These are phyloP conservation scores for Oidiodendron maius DNA, from an alignment of 495 filamentous ascomycete species.

Conservation along the genomic window DNA sequence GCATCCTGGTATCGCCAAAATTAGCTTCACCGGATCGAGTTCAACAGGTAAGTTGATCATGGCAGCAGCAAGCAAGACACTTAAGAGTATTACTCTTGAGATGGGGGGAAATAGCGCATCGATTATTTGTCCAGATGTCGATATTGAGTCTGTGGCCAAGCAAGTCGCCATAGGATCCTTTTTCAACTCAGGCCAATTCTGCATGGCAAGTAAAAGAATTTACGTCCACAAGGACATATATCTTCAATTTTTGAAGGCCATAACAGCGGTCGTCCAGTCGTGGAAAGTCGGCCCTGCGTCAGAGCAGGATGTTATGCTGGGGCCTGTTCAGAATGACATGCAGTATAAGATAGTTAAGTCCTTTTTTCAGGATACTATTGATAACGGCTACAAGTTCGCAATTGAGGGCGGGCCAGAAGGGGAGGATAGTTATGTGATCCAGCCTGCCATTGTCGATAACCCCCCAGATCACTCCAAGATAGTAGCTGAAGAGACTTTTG, in stretches of 20 bases:
- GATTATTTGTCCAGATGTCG: conserved; percentile 49
- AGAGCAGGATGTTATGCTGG: conserved; percentile 31
- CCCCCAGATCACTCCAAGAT: conserved; percentile 46
- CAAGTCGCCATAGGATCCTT: conserved; percentile 37
- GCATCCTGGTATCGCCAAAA: conserved; percentile 51
- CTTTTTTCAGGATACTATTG: conserved; percentile 14
- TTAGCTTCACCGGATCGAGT: conserved; percentile 55
- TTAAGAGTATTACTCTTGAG: conserved; percentile 55
- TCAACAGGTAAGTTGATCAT: conserved; percentile 49
- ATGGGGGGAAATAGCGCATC: conserved; percentile 52
- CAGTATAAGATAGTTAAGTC: conserved; percentile 37
- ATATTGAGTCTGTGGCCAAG: conserved; percentile 17
- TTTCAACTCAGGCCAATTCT: conserved; percentile 40
- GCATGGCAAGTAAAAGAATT: conserved; percentile 31
- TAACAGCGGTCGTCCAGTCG: conserved; percentile 37
- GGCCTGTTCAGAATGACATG: conserved; percentile 50
- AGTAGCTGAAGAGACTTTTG: conserved; percentile 40
- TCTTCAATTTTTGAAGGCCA: conserved; percentile 41
- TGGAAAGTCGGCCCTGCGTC: conserved; percentile 37
- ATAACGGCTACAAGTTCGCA: not conserved
- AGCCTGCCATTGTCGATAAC: conserved; percentile 55
- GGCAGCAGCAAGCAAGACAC: conserved; percentile 38
- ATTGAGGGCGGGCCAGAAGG: too few species aligned
- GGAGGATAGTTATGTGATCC: too few species aligned
- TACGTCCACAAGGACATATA: conserved; percentile 56